Conservation (phyloP, 2,329 filamentous ascomycete genomes). For the Fusarium coffeatum region DNA sequence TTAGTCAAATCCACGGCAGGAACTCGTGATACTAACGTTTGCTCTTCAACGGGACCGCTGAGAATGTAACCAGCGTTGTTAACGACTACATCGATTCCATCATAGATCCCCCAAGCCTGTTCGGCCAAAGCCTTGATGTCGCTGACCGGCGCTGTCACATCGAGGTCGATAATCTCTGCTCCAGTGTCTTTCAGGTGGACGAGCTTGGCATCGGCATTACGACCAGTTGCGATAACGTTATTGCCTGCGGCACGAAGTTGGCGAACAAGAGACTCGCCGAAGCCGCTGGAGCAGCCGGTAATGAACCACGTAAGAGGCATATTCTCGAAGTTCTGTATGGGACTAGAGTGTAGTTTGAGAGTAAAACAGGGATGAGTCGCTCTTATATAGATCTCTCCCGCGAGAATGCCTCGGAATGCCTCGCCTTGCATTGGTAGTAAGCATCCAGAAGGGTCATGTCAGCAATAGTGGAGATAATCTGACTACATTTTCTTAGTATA, state of each 20-base stretch:
- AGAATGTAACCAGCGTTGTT: conserved; percentile 54
- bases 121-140: conserved; percentile 28
- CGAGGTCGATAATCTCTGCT: conserved; percentile 36
- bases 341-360: rapidly evolving
- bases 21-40: conserved; percentile 23
- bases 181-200: conserved; percentile 48
- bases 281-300: conserved; percentile 58
- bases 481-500: background rate
- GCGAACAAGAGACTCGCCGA: conserved; percentile 53
- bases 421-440: background rate
- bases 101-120: conserved; percentile 32
- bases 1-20: rapidly evolving
- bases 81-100: conserved; percentile 53
- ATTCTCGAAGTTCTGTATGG: rapidly evolving
- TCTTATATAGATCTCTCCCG: too few species aligned
- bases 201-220: conserved; percentile 50
- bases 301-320: conserved; percentile 53
- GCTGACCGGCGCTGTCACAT: conserved; percentile 16
- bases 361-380: rapidly evolving
- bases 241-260: conserved; percentile 54
- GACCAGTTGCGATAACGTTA: conserved; percentile 56
- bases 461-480: background rate
- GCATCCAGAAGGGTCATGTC: background rate
- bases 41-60: conserved; percentile 43
- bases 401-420: background rate